phyloP scores from a whole-genome alignment of 1,284 basidiomycete genomes.

The Cutaneotrichosporon mucoides region DNA sequence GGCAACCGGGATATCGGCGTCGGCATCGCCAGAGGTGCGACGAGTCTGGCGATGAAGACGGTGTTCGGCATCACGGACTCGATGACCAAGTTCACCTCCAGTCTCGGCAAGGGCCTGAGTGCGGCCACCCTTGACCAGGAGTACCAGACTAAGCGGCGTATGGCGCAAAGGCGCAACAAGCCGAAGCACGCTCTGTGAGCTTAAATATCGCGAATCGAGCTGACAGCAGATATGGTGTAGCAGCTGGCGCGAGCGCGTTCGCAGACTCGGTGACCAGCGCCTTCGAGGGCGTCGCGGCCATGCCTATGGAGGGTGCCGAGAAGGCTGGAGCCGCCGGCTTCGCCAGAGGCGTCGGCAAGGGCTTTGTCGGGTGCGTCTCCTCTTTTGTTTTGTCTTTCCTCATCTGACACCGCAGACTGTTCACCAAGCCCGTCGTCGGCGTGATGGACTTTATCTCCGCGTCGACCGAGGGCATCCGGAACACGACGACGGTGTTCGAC shows the following conservation, averaged over 20 bases:
- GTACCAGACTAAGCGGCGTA: slow-evolving; percentile 82
- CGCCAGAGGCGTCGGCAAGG: slow-evolving; percentile 96
- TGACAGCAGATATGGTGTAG: slow-evolving; percentile 72
- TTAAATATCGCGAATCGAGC: neutral
- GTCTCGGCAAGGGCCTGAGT: slow-evolving; percentile 93
- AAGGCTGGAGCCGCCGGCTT: slow-evolving; percentile 91
- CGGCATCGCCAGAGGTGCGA: slow-evolving; percentile 97
- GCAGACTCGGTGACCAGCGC: slow-evolving; percentile 93
- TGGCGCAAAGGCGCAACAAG: slow-evolving; percentile 87
- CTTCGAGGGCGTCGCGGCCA: slow-evolving; percentile 92
- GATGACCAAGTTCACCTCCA: slow-evolving; percentile 94
- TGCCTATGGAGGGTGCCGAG: slow-evolving; percentile 96
- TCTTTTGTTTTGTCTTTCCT: too few species aligned
- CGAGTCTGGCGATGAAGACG: slow-evolving; percentile 98
- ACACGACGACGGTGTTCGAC: slow-evolving; percentile 98
- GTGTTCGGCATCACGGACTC: slow-evolving; percentile 95
- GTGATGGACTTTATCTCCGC: slow-evolving; percentile 95
- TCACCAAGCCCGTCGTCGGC: slow-evolving; percentile 96
- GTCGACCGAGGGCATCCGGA: slow-evolving; percentile 95
- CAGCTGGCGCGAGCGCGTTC: slow-evolving; percentile 89
- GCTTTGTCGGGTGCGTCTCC: slow-evolving; percentile 71
- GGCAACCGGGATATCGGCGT: slow-evolving; percentile 93
- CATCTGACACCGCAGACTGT: slow-evolving; percentile 9
- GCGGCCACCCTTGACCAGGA: slow-evolving; percentile 95
- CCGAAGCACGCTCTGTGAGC: slow-evolving; percentile 89